These are phyloP conservation scores for Leishmania martiniquensis DNA, from an alignment of 208 protist species.

Conservation along the genomic window DNA sequence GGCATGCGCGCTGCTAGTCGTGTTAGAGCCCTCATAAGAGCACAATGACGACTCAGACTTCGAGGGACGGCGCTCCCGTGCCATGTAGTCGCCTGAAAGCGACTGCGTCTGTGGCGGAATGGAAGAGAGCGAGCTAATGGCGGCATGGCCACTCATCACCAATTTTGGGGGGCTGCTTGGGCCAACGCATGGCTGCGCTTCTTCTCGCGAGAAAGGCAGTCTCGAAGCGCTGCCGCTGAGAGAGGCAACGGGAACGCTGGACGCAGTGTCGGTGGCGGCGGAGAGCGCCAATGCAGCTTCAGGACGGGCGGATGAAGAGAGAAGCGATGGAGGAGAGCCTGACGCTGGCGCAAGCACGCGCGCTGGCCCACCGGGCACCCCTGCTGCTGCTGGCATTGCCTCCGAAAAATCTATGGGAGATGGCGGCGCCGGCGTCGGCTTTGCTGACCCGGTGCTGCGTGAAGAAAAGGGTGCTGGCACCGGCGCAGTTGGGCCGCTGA, in stretches of 20 bases:
- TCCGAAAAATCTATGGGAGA: slow-evolving; percentile 25
- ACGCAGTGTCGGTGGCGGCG: no score
- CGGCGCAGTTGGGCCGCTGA: neutral
- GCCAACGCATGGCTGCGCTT: slow-evolving; percentile 3
- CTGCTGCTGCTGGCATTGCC: neutral
- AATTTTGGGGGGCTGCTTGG: slow-evolving; percentile 2
- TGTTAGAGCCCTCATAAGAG: neutral
- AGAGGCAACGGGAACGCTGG: neutral
- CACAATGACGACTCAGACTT: neutral
- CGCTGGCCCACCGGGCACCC: neutral
- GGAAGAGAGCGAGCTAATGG: neutral
- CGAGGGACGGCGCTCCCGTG: neutral
- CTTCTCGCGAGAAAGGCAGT: neutral
- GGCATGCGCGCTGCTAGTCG: neutral
- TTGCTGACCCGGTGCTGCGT: neutral
- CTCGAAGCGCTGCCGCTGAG: neutral
- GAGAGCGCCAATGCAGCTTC: neutral
- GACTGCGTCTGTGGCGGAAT: slow-evolving; percentile 5
- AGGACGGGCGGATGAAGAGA: neutral
- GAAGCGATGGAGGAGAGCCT: no score
- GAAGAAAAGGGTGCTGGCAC: neutral
- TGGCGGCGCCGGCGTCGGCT: slow-evolving; percentile 15
- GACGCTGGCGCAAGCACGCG: no score
- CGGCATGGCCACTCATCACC: no score
- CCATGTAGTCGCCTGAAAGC: slow-evolving; percentile 1